phyloP scores from a whole-genome alignment of 306 rosid species.

The Sicyos edulis region DNA sequence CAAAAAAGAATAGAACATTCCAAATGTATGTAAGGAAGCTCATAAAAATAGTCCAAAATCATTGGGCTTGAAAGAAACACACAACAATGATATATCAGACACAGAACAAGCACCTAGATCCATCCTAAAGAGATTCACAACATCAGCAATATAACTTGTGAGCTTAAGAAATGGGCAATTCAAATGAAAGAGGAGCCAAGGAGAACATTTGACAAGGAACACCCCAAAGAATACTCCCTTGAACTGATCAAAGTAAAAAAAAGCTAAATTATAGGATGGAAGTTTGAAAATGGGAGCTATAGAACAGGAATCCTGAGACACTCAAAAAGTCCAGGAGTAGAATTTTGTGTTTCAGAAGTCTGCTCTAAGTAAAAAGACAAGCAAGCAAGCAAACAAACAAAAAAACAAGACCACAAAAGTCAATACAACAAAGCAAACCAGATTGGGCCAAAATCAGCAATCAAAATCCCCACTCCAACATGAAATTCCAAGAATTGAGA shows the following conservation, averaged over 20 bases:
- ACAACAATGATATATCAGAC: background rate
- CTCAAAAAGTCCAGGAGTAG: background rate
- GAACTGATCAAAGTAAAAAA: background rate
- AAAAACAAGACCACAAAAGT: background rate
- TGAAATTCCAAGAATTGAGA: slow-evolving; percentile 12
- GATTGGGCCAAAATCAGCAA: background rate
- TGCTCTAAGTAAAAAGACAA: background rate
- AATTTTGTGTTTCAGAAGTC: slow-evolving; percentile 1
- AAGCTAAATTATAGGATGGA: background rate
- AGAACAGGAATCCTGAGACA: background rate
- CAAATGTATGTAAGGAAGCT: too few relatives aligned
- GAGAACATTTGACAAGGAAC: background rate
- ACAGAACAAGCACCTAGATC: background rate
- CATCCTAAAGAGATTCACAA: background rate
- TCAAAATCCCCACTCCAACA: background rate
- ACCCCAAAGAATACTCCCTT: background rate
- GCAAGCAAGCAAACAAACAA: background rate
- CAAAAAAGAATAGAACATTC: too few relatives aligned
- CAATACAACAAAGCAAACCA: slow-evolving; percentile 3
- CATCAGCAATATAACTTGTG: background rate
- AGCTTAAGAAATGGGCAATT: background rate
- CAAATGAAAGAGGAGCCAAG: background rate
- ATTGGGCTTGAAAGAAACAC: background rate
- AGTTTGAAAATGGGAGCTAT: background rate
- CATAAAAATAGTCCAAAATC: background rate